A percentile compares a stretch with the other conserved stretches of the same genome.
These are phyloP conservation scores for Scutellaria galericulata DNA, from an alignment of 257 asterid species.

Conservation along the genomic window DNA sequence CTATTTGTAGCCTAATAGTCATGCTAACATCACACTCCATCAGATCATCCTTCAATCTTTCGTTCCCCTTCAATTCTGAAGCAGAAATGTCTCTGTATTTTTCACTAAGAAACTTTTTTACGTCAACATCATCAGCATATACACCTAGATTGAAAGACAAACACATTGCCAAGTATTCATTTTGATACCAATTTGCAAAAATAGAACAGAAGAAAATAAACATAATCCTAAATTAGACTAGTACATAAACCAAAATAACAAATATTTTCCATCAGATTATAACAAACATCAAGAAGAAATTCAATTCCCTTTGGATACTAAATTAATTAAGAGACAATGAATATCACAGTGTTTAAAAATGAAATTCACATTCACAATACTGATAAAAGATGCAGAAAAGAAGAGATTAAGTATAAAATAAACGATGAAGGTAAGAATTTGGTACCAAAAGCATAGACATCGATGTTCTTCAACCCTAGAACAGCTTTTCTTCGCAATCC, in stretches of 20 bases:
- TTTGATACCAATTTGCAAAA: neutral
- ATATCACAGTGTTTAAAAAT: neutral
- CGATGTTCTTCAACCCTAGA: slow-evolving; percentile 86
- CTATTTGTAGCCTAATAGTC: slow-evolving; percentile 89
- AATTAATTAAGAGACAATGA: neutral
- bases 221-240: neutral
- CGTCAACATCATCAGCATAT: slow-evolving; percentile 78
- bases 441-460: slow-evolving; percentile 91
- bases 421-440: slow-evolving; percentile 23
- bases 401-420: neutral
- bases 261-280: neutral
- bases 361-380: neutral
- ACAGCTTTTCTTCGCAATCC: slow-evolving; percentile 75
- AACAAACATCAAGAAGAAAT: neutral
- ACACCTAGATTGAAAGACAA: slow-evolving; percentile 54
- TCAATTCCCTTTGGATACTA: neutral
- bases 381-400: neutral
- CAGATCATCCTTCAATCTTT: slow-evolving; percentile 55
- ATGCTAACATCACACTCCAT: slow-evolving; percentile 72
- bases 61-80: slow-evolving; percentile 54
- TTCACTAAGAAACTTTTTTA: slow-evolving; percentile 57
- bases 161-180: slow-evolving; percentile 14
- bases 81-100: slow-evolving; percentile 52
- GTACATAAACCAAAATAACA: neutral
- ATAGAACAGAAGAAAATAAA: neutral